phyloP scores from a whole-genome alignment of 768 basidiomycete genomes.

The Lactifluus piperatus region DNA sequence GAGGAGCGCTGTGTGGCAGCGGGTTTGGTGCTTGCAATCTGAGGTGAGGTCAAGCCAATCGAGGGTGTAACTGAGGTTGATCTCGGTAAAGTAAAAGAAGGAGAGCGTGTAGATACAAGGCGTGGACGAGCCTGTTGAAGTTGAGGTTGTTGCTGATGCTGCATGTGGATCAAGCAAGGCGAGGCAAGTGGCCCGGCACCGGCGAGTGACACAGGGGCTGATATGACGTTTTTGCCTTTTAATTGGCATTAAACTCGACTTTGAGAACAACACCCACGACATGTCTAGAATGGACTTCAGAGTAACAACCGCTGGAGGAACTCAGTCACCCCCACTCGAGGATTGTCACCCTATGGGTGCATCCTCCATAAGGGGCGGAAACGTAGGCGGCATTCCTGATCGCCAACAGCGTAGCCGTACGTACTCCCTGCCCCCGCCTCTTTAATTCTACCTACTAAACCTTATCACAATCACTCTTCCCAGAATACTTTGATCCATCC shows the following conservation, averaged over 20 bases:
- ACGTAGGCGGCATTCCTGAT: slow-evolving; percentile 16
- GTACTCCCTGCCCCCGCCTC: not conserved
- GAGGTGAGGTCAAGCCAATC: not conserved
- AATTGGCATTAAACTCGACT: not conserved
- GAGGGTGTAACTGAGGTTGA: not conserved
- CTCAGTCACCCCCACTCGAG: slow-evolving; percentile 17
- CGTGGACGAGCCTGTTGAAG: not conserved
- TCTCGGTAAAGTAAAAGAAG: slow-evolving; percentile 1
- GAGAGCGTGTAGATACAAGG: not conserved
- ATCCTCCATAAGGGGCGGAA: slow-evolving; percentile 16
- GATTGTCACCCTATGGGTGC: slow-evolving; percentile 17
- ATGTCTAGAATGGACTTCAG: not conserved
- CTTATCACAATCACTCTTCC: not conserved
- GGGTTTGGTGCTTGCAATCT: not conserved
- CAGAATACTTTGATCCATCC: slow-evolving; percentile 15
- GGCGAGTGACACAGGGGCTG: not conserved
- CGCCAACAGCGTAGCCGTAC: slow-evolving; percentile 18
- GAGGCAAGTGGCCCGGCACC: not conserved
- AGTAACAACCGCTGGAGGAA: not conserved
- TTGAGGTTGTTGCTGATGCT: slow-evolving; percentile 3
- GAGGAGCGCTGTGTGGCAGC: slow-evolving; percentile 58
- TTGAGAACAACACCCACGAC: not conserved
- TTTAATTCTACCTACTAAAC: not conserved
- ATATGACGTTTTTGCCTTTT: slow-evolving; percentile 2
- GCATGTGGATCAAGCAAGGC: not conserved